phyloP scores from a whole-genome alignment of 1,284 basidiomycete genomes.

The Microbotryum scabiosae region DNA sequence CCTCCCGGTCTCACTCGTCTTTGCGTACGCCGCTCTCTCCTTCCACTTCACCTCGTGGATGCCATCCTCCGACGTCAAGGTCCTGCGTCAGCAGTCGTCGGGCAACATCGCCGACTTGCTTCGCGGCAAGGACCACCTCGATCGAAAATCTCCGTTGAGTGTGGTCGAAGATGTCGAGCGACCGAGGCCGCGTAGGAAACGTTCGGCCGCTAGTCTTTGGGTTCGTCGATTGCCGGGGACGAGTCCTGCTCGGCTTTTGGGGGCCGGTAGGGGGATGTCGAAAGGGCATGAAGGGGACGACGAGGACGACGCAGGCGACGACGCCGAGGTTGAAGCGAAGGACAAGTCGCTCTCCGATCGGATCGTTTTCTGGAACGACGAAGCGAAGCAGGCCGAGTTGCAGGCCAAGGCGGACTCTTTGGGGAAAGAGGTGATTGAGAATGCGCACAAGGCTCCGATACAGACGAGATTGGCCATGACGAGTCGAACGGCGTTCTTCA shows the following conservation, averaged over 20 bases:
- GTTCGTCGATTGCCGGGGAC: background rate
- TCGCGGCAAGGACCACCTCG: slow-evolving; percentile 77
- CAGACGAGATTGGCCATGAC: slow-evolving; percentile 92
- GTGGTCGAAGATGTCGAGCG: slow-evolving; percentile 63
- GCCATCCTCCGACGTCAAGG: slow-evolving; percentile 73
- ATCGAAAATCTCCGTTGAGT: slow-evolving; percentile 57
- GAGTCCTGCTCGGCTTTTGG: slow-evolving; percentile 5
- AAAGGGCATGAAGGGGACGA: slow-evolving; percentile 12
- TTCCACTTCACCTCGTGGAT: slow-evolving; percentile 98
- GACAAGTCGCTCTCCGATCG: slow-evolving; percentile 43
- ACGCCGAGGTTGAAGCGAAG: slow-evolving; percentile 32
- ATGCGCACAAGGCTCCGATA: slow-evolving; percentile 47
- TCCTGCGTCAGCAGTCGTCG: slow-evolving; percentile 69
- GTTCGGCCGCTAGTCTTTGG: slow-evolving; percentile 29
- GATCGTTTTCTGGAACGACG: slow-evolving; percentile 32
- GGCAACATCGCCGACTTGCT: slow-evolving; percentile 52
- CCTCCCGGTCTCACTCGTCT: slow-evolving; percentile 69
- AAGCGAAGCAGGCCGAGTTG: slow-evolving; percentile 18
- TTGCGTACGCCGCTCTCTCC: slow-evolving; percentile 65
- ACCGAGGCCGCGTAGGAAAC: slow-evolving; percentile 6
- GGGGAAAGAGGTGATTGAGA: slow-evolving; percentile 23
- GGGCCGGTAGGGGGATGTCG: background rate
- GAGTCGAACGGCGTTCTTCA: slow-evolving; percentile 86
- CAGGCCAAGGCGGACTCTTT: slow-evolving; percentile 32
- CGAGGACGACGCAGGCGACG: background rate